A percentile compares a stretch with the other conserved stretches of the same genome.
phyloP scores from a whole-genome alignment of 1,139 yeast genomes.

The Debaryomyces sp. region DNA sequence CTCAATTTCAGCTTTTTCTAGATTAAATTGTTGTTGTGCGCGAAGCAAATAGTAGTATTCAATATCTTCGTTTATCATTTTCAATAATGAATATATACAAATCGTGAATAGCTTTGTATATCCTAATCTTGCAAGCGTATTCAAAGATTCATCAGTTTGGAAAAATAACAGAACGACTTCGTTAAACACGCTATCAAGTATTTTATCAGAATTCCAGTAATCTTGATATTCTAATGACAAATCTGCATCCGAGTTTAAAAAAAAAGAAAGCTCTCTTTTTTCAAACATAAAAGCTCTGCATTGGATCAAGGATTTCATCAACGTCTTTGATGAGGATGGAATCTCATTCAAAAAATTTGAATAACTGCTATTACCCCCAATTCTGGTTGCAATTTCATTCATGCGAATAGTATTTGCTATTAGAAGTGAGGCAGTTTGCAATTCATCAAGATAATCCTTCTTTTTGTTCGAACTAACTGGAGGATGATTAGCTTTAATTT shows the following conservation, averaged over 20 bases:
- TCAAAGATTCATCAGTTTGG: slow-evolving; percentile 48
- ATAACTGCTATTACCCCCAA: slow-evolving; percentile 38
- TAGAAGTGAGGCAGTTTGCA: slow-evolving; percentile 28
- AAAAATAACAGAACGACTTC: slow-evolving; percentile 44
- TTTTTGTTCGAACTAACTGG: slow-evolving; percentile 16
- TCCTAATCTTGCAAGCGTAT: slow-evolving; percentile 34
- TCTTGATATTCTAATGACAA: slow-evolving; percentile 20
- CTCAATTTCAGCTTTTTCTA: not conserved
- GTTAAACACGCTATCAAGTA: slow-evolving; percentile 36
- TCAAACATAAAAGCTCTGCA: slow-evolving; percentile 27
- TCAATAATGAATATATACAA: slow-evolving; percentile 22
- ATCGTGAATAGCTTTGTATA: slow-evolving; percentile 30
- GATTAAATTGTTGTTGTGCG: not conserved
- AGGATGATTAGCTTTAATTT: slow-evolving; percentile 15
- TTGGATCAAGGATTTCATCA: slow-evolving; percentile 40
- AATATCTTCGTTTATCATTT: slow-evolving; percentile 10
- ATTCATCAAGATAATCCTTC: slow-evolving; percentile 22
- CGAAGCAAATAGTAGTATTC: slow-evolving; percentile 6
- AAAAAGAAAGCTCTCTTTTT: slow-evolving; percentile 17
- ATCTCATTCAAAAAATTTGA: slow-evolving; percentile 35
- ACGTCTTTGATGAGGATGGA: slow-evolving; percentile 35
- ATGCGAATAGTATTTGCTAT: slow-evolving; percentile 61
- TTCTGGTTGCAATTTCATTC: slow-evolving; percentile 57
- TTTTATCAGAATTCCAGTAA: slow-evolving; percentile 29
- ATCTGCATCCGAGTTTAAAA: slow-evolving; percentile 18